These are phyloP conservation scores for Metschnikowia lochheadii DNA, from an alignment of 805 yeast genomes.

Conservation along the genomic window DNA sequence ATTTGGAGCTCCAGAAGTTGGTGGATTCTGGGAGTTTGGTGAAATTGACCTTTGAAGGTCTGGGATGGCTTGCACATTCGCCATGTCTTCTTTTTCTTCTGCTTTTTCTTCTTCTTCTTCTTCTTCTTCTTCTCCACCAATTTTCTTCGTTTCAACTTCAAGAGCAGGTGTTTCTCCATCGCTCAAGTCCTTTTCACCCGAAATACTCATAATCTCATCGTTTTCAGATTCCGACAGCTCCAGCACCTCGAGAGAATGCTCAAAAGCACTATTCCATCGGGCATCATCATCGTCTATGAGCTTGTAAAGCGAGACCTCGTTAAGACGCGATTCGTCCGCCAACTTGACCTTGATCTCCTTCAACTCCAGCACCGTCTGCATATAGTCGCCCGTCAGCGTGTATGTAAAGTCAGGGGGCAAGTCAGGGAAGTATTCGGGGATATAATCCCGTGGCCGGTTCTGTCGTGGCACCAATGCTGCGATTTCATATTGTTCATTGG, in stretches of 20 bases:
- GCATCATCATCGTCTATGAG: constrained; percentile 43
- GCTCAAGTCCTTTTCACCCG: constrained; percentile 3
- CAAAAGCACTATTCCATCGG: constrained; percentile 27
- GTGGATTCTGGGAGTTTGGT: no score
- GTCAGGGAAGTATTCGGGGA: constrained; percentile 78
- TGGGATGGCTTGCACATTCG: neutral
- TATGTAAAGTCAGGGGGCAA: constrained; percentile 95
- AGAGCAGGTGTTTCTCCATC: constrained; percentile 7
- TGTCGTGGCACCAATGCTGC: constrained; percentile 54
- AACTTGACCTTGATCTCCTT: constrained; percentile 64
- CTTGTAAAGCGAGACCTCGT: constrained; percentile 71
- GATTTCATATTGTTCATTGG: constrained; percentile 47
- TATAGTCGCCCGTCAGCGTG: constrained; percentile 67
- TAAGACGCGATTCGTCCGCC: constrained; percentile 75
- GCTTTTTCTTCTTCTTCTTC: no score
- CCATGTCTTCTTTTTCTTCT: neutral
- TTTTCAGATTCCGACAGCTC: constrained; percentile 18
- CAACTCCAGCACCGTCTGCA: constrained; percentile 63
- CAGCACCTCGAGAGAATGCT: constrained; percentile 20
- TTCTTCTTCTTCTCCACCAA: neutral
- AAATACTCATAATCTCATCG: constrained; percentile 23
- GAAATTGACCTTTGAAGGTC: no score
- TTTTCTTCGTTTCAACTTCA: neutral
- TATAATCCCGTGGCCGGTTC: constrained; percentile 35
- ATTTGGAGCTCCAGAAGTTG: no score